Conservation (phyloP, 768 basidiomycete genomes). For the Leccinum aurantiacum region DNA sequence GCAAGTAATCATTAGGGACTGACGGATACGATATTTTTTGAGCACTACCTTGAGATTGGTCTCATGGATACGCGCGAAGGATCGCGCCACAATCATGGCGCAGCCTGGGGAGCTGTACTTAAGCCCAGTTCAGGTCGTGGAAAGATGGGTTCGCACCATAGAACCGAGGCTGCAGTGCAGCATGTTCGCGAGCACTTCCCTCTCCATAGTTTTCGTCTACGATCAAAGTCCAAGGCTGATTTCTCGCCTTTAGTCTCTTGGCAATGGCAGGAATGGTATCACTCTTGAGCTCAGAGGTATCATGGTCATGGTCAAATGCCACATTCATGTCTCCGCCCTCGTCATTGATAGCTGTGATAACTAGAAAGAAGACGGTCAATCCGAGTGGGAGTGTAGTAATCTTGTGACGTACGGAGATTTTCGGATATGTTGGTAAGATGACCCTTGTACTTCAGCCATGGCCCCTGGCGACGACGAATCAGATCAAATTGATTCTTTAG, state of each 20-base stretch:
- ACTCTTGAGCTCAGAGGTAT: conserved; percentile 39
- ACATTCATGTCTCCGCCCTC: conserved; percentile 92
- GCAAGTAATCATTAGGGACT: conserved; percentile 11
- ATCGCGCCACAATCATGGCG: conserved; percentile 82
- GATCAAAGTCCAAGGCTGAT: conserved; percentile 89
- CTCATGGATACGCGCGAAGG: conserved; percentile 98
- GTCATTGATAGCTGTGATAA: conserved; percentile 95
- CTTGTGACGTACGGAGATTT: conserved; percentile 70
- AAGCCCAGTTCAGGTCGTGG: background rate
- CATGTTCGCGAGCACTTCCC: conserved; percentile 96
- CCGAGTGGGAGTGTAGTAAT: background rate
- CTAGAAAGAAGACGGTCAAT: conserved; percentile 38
- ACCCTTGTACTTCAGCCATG: conserved; percentile 99
- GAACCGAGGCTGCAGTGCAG: conserved; percentile 94
- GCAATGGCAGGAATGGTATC: conserved; percentile 92
- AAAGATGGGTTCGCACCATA: conserved; percentile 52
- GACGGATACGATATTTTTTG: background rate
- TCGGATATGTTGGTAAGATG: conserved; percentile 96
- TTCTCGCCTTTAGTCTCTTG: conserved; percentile 80
- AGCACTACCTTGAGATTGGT: conserved; percentile 84
- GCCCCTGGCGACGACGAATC: conserved; percentile 54
- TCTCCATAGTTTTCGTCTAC: conserved; percentile 99
- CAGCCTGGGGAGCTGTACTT: conserved; percentile 53
- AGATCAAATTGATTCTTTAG: background rate
- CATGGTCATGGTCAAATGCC: conserved; percentile 75